Conservation (phyloP, 2,329 filamentous ascomycete genomes). For the Colletotrichum tanaceti region DNA sequence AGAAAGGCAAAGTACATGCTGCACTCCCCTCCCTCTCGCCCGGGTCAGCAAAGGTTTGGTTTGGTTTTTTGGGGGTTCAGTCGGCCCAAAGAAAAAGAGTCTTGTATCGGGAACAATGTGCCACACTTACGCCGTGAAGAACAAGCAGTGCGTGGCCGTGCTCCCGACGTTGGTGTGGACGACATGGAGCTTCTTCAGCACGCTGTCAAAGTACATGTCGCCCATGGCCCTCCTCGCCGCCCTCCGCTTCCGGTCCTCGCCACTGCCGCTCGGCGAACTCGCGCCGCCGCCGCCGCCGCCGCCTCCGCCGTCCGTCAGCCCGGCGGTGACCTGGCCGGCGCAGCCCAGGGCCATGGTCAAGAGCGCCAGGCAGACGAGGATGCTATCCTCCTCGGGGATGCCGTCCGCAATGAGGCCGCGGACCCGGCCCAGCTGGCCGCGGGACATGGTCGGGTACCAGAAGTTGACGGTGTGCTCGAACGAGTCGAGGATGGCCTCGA, state of each 20-base stretch:
- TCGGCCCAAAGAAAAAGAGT: too few relatives aligned
- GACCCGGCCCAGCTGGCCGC: conserved; percentile 50
- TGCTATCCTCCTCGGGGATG: conserved; percentile 51
- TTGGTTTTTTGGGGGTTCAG: too few relatives aligned
- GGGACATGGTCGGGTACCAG: conserved; percentile 64
- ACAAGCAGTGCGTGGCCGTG: conserved; percentile 61
- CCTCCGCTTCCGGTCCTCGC: conserved; percentile 48
- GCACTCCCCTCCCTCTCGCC: too few relatives aligned
- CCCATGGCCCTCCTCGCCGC: conserved; percentile 51
- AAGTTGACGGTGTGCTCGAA: conserved; percentile 63
- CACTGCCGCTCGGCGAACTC: too few relatives aligned
- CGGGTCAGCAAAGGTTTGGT: not conserved
- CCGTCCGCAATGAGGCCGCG: conserved; percentile 49
- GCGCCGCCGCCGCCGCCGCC: too few relatives aligned
- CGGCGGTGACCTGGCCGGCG: conserved; percentile 54
- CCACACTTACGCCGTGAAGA: conserved; percentile 63
- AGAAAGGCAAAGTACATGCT: conserved; percentile 63
- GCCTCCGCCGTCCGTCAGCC: conserved; percentile 43
- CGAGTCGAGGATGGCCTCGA: conserved; percentile 54
- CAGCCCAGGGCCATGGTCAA: conserved; percentile 62
- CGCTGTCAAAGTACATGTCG: conserved; percentile 59
- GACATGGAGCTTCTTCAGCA: conserved; percentile 58
- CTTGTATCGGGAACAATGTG: too few relatives aligned
- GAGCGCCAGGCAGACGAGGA: conserved; percentile 56
- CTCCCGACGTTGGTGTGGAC: conserved; percentile 60